A percentile compares a stretch with the other conserved stretches of the same genome.
Conservation (phyloP, 2,329 filamentous ascomycete species). For the Stylonectria norvegica region DNA sequence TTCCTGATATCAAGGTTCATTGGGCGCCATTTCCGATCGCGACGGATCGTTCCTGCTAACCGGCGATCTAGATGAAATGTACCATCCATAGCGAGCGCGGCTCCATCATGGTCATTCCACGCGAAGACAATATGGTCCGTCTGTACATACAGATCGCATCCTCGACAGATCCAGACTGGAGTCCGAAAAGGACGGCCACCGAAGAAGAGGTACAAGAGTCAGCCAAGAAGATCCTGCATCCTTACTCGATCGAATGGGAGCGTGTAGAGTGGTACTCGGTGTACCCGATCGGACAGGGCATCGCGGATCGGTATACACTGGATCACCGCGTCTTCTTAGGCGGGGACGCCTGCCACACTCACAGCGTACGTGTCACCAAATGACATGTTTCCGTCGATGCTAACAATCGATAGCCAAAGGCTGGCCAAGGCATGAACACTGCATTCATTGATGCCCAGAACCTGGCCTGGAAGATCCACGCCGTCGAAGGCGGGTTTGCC, state of each 20-base stretch:
- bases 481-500: constrained; percentile 80
- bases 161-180: constrained; percentile 58
- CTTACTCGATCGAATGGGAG: constrained; percentile 66
- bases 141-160: constrained; percentile 67
- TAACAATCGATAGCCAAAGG: constrained; percentile 60
- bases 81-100: constrained; percentile 72
- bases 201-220: constrained; percentile 61
- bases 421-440: constrained; percentile 77
- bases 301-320: constrained; percentile 64
- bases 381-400: background rate
- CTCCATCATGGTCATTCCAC: constrained; percentile 76
- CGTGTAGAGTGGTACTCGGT: constrained; percentile 71
- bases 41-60: constrained; percentile 51
- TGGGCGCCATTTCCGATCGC: background rate
- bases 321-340: constrained; percentile 70
- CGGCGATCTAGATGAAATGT: constrained; percentile 59
- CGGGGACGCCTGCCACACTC: constrained; percentile 76
- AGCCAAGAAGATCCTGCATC: constrained; percentile 62
- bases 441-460: constrained; percentile 81
- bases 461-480: constrained; percentile 93
- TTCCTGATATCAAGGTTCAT: constrained; percentile 69
- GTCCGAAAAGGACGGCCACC: constrained; percentile 61
- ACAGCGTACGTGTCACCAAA: constrained; percentile 59
- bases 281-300: constrained; percentile 73
- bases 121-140: constrained; percentile 65